Conservation (phyloP, 495 filamentous ascomycete genomes). For the Daldinia caldariorum region DNA sequence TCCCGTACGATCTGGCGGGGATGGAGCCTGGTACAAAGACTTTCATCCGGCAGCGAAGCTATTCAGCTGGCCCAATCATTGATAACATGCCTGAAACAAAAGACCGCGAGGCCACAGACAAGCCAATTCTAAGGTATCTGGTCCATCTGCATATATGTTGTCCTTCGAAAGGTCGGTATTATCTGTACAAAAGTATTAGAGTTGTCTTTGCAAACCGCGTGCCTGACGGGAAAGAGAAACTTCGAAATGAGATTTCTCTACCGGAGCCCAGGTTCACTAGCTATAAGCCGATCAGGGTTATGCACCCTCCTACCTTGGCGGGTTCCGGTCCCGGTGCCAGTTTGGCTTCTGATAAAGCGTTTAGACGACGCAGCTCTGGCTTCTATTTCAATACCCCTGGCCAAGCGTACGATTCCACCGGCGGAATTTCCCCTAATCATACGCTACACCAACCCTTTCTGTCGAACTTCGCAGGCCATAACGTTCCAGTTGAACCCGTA, state of each 20-base stretch:
- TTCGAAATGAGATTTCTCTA: conserved; percentile 88
- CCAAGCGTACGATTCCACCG: conserved; percentile 50
- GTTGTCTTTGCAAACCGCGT: conserved; percentile 98
- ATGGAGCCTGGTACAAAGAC: conserved; percentile 97
- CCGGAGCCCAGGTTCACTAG: conserved; percentile 87
- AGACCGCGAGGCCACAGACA: conserved; percentile 61
- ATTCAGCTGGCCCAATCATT: conserved; percentile 87
- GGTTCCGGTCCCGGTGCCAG: conserved; percentile 50
- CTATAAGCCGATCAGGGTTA: conserved; percentile 75
- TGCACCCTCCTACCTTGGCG: conserved; percentile 50
- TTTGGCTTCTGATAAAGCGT: conserved; percentile 64
- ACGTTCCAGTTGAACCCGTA: conserved; percentile 49
- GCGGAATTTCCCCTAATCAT: conserved; percentile 46
- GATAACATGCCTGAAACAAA: conserved; percentile 65
- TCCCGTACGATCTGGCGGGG: conserved; percentile 93
- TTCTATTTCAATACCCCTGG: conserved; percentile 54
- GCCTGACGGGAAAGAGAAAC: conserved; percentile 93
- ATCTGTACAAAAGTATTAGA: conserved; percentile 88
- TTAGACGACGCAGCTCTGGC: conserved; percentile 66
- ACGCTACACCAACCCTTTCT: conserved; percentile 35
- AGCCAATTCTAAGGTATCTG: conserved; percentile 87
- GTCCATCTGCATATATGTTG: conserved; percentile 95
- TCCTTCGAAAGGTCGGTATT: conserved; percentile 83
- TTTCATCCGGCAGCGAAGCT: conserved; percentile 94
- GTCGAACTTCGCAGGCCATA: conserved; percentile 35